Evolutionary conservation across 2,329 filamentous ascomycete species (phyloP).

Genomic region (Diaporthe australafricana): DNA sequence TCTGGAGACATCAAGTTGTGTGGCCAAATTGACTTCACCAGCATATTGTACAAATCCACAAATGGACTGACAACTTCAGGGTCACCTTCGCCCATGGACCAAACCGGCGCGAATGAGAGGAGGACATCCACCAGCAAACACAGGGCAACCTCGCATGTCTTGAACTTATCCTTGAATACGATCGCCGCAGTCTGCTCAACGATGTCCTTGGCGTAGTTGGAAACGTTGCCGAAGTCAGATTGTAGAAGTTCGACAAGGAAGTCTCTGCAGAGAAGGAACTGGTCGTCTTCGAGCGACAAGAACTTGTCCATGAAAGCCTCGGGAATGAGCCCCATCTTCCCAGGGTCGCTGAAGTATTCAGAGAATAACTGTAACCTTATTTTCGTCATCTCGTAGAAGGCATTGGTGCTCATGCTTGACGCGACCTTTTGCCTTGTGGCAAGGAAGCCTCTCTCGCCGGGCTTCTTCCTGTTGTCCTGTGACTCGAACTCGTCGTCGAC

Average conservation of each 20-base stretch:
- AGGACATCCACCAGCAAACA: slow-evolving; percentile 76
- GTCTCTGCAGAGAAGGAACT: slow-evolving; percentile 63
- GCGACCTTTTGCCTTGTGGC: slow-evolving; percentile 60
- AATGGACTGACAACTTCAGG: slow-evolving; percentile 69
- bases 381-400: slow-evolving; percentile 61
- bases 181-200: slow-evolving; percentile 64
- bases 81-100: slow-evolving; percentile 69
- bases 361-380: slow-evolving; percentile 59
- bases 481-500: slow-evolving; percentile 74
- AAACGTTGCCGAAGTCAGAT: slow-evolving; percentile 63
- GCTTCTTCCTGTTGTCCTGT: slow-evolving; percentile 62
- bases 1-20: slow-evolving; percentile 77
- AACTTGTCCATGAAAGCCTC: slow-evolving; percentile 62
- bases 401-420: slow-evolving; percentile 53
- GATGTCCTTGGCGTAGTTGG: slow-evolving; percentile 59
- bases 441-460: slow-evolving; percentile 49
- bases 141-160: slow-evolving; percentile 80
- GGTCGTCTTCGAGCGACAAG: slow-evolving; percentile 61
- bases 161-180: slow-evolving; percentile 69
- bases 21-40: slow-evolving; percentile 74
- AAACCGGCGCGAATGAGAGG: slow-evolving; percentile 70
- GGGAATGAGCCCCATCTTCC: slow-evolving; percentile 62
- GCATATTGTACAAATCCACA: slow-evolving; percentile 82
- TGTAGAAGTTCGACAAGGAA: slow-evolving; percentile 64
- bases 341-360: slow-evolving; percentile 54